Evolutionary conservation across 768 basidiomycete species (phyloP).

Genomic region (Multifurca ochricompacta): DNA sequence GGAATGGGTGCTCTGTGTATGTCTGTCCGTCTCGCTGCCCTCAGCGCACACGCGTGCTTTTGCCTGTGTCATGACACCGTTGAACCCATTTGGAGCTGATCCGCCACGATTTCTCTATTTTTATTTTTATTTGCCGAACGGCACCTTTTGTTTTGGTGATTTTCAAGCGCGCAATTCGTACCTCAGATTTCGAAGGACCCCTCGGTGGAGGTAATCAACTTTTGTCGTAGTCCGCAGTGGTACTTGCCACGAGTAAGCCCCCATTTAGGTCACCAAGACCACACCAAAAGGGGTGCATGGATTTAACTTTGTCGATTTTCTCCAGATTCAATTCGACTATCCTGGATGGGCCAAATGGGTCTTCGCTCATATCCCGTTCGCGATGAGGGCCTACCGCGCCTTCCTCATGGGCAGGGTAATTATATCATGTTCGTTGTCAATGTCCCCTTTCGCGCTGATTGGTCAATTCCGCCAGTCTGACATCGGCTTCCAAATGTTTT

Average conservation of each 20-base stretch:
- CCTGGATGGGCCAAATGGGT: constrained; percentile 41
- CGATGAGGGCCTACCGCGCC: constrained; percentile 41
- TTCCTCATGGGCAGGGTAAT: constrained; percentile 41
- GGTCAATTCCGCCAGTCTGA: constrained; percentile 5
- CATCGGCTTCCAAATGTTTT: neutral
- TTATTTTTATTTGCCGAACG: too few relatives aligned
- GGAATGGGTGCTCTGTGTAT: constrained; percentile 55
- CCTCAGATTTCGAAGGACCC: constrained; percentile 44
- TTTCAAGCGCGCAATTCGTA: constrained; percentile 50
- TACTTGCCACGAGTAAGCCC: constrained; percentile 41
- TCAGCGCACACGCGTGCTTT: too few relatives aligned
- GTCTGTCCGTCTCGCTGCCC: constrained; percentile 17
- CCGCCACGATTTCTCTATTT: neutral
- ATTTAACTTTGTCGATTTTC: too few relatives aligned
- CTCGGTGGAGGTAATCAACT: constrained; percentile 45
- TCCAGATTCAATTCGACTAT: constrained; percentile 36
- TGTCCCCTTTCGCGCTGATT: neutral
- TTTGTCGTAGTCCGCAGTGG: constrained; percentile 52
- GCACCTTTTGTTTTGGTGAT: constrained; percentile 1
- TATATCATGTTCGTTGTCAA: neutral
- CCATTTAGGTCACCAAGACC: too few relatives aligned
- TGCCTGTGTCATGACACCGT: too few relatives aligned
- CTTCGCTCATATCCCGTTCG: constrained; percentile 45
- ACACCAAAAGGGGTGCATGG: too few relatives aligned
- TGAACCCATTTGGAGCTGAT: too few relatives aligned